These are phyloP conservation scores for Chrysochromulina parva DNA, from an alignment of 78 protist species.

Conservation along the genomic window DNA sequence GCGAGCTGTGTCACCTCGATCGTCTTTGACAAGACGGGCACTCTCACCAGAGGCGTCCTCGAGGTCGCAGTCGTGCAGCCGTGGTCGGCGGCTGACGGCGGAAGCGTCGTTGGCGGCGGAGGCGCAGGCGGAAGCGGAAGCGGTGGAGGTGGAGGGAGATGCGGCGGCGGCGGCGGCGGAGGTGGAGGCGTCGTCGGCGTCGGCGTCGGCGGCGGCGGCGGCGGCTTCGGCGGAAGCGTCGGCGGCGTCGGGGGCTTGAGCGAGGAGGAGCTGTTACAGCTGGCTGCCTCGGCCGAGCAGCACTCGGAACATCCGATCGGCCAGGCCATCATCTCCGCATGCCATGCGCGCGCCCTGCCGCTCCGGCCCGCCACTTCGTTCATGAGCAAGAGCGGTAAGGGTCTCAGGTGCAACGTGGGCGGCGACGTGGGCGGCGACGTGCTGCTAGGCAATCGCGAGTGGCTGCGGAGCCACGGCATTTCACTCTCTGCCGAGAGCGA, in stretches of 20 bases:
- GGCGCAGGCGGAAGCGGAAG: too few species aligned
- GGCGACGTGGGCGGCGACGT: neutral
- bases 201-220: conserved; percentile 43
- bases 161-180: too few species aligned
- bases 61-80: neutral
- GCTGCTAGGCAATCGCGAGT: conserved; percentile 33
- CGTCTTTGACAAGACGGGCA: conserved; percentile 92
- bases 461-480: neutral
- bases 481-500: neutral
- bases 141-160: too few species aligned
- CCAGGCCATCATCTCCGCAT: conserved; percentile 60
- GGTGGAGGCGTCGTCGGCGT: too few species aligned
- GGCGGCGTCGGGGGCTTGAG: neutral
- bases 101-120: too few species aligned
- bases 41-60: conserved; percentile 80
- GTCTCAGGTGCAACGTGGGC: neutral
- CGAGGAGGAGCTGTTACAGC: neutral
- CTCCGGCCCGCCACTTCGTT: too few species aligned
- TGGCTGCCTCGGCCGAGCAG: neutral
- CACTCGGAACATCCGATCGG: conserved; percentile 82
- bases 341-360: neutral
- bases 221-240: conserved; percentile 39
- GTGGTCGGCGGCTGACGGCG: too few species aligned
- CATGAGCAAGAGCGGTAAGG: neutral
- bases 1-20: neutral